Percentiles rank a stretch among this genome's conserved stretches.
phyloP scores from a whole-genome alignment of 75 land plant genomes.

The Picea glauca region DNA sequence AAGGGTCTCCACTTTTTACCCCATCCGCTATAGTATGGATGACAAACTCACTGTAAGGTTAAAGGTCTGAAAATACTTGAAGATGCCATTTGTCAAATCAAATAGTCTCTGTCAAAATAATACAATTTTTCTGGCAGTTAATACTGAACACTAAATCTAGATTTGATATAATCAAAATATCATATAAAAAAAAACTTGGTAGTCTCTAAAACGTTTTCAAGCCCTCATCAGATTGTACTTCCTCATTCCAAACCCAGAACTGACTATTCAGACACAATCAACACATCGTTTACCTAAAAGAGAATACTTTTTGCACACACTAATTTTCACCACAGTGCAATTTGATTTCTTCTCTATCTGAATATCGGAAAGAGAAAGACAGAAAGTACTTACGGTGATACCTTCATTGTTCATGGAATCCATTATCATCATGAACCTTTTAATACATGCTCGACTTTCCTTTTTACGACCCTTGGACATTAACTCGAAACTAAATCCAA shows the following conservation, averaged over 20 bases:
- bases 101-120: too few species aligned
- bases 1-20: too few species aligned
- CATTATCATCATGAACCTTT: conserved; percentile 99
- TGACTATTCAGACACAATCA: neutral
- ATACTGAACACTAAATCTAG: neutral
- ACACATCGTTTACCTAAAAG: neutral
- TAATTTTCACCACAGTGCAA: neutral
- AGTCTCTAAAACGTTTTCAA: neutral
- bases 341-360: neutral
- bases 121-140: too few species aligned
- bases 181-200: neutral
- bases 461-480: conserved; percentile 98
- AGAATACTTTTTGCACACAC: neutral
- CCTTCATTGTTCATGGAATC: conserved; percentile 98
- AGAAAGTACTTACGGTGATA: neutral
- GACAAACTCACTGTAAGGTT: too few species aligned
- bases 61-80: too few species aligned
- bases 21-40: too few species aligned
- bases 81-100: too few species aligned
- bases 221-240: neutral
- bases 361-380: neutral
- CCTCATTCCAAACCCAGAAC: neutral
- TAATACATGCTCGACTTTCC: conserved; percentile 88
- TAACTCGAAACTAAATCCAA: conserved; percentile 82
- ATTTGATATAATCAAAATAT: neutral